These are phyloP conservation scores for Sclerotinia borealis DNA, from an alignment of 2,329 filamentous ascomycete genomes.

Conservation along the genomic window DNA sequence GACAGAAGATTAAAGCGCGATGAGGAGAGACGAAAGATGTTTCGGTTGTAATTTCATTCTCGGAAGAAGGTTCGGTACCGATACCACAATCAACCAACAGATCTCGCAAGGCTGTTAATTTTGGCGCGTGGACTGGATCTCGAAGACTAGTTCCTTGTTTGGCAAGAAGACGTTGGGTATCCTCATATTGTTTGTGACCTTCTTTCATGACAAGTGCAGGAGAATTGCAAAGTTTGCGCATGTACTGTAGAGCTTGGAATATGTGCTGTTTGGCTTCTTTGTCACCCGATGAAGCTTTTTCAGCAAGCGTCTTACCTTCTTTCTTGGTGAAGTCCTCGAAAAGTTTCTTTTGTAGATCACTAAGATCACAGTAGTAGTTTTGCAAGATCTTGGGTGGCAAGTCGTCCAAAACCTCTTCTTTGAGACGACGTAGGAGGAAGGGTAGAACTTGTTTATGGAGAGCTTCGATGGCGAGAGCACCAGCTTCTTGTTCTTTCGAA, in stretches of 20 bases:
- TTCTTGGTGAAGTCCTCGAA: slow-evolving; percentile 97
- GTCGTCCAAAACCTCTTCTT: slow-evolving; percentile 95
- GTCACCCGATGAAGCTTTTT: slow-evolving; percentile 77
- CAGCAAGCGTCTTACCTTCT: slow-evolving; percentile 79
- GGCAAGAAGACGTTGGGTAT: slow-evolving; percentile 74
- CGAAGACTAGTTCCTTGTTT: slow-evolving; percentile 76
- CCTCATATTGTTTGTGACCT: slow-evolving; percentile 81
- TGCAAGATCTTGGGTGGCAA: slow-evolving; percentile 96
- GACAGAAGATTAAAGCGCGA: slow-evolving; percentile 93
- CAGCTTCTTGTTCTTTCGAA: slow-evolving; percentile 95
- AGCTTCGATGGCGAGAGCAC: slow-evolving; percentile 94
- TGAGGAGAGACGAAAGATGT: slow-evolving; percentile 88
- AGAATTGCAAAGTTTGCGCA: slow-evolving; percentile 98
- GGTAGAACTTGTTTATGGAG: slow-evolving; percentile 96
- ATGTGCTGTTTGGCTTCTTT: slow-evolving; percentile 97
- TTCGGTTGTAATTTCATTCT: slow-evolving; percentile 50
- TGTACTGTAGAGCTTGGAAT: slow-evolving; percentile 97
- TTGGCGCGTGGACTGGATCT: slow-evolving; percentile 84
- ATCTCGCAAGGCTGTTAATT: slow-evolving; percentile 83
- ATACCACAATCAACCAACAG: slow-evolving; percentile 98
- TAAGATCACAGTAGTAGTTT: slow-evolving; percentile 98
- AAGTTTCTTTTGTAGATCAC: slow-evolving; percentile 86
- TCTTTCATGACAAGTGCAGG: slow-evolving; percentile 95
- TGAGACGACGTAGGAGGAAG: slow-evolving; percentile 90
- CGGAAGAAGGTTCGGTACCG: slow-evolving; percentile 55